Evolutionary conservation across 768 basidiomycete species (phyloP), one percentile per base, ranked within the genome.

Genomic region (Tulasnella sp.): DNA sequence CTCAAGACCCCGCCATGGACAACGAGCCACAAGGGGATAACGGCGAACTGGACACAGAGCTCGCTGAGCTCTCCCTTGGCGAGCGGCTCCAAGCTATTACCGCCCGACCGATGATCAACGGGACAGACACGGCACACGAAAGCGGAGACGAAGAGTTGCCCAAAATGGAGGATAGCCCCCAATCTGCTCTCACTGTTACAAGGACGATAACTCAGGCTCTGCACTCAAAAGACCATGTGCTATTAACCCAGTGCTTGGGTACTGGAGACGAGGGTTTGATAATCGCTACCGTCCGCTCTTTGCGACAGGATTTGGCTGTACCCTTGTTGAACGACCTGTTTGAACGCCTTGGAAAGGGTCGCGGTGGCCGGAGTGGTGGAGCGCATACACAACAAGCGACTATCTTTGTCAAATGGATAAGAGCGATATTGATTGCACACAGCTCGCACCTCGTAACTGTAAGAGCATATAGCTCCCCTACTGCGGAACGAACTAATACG

Each of bases 401-500:
- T 42, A 80, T 75, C 39, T 74, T 89, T 57, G 75, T 84, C 50
- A 75, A 69, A 53, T 97, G 84, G 91, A 74, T 86, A 61, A 84
- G 83, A 69, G 82, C 82, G 6, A 86, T 89, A 4, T 73, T 99
- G 52, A 76, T 83, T 12, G 76, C 90, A 12, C 91, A 97, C 68
- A 85, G 89, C 45, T 85, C 86, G 0, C 84, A 97, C 68, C 77
- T 99, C 53, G 87, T 97, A 83, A 94, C 93, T 35, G 93, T 94
- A 65, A 63, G 86, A 31, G 11, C 14, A 25, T 43, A 15, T 59
- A 21, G 55, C 35, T 41, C 17, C 25, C 19, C 59, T 37, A 58
- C 23, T 56, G n/a, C n/a, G n/a, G 14, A 43, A 19, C n/a, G 21
- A 34, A 23, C 4, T 1, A 29, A 0, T 23, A 8, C 11, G n/a